Evolutionary conservation across 108 stramenopile genomes (phyloP).

Genomic region (Pseudonitzschia multiseries): DNA sequence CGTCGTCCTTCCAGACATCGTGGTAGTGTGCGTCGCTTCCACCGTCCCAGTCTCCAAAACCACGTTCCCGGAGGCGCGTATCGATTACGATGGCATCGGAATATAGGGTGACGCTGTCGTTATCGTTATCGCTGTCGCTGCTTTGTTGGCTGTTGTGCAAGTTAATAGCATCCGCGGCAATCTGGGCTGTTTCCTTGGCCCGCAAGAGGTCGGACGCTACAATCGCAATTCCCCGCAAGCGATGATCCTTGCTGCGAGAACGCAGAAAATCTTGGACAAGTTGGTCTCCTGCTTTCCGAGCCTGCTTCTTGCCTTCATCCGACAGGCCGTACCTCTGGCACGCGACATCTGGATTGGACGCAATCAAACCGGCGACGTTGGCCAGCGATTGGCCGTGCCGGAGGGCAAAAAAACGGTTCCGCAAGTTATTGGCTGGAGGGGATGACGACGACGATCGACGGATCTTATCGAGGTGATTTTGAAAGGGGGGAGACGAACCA

Average conservation of each 20-base stretch:
- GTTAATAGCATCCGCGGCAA: conserved; percentile 38
- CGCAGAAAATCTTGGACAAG: conserved; percentile 34
- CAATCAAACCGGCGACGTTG: conserved; percentile 79
- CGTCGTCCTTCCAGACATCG: conserved; percentile 82
- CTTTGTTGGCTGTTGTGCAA: not conserved
- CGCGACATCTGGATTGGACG: conserved; percentile 69
- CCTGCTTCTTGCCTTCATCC: conserved; percentile 66
- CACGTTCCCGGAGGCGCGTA: conserved; percentile 74
- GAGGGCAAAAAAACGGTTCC: conserved; percentile 57
- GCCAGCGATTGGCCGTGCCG: conserved; percentile 89
- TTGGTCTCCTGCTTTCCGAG: conserved; percentile 52
- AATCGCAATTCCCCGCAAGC: conserved; percentile 43
- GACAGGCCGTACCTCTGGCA: conserved; percentile 70
- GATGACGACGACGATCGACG: conserved; percentile 45
- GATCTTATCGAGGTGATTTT: conserved; percentile 77
- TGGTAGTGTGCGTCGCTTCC: conserved; percentile 61
- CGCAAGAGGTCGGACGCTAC: conserved; percentile 53
- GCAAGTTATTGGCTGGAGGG: not conserved
- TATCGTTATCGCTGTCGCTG: not conserved
- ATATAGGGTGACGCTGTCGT: conserved; percentile 32
- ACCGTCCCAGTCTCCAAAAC: conserved; percentile 79
- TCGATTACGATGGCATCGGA: conserved; percentile 45
- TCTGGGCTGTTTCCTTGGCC: conserved; percentile 69
- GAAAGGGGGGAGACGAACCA: not conserved
- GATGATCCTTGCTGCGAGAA: not conserved